Evolutionary conservation across 2,329 filamentous ascomycete species (phyloP).

Genomic region (Neofusicoccum sp.): DNA sequence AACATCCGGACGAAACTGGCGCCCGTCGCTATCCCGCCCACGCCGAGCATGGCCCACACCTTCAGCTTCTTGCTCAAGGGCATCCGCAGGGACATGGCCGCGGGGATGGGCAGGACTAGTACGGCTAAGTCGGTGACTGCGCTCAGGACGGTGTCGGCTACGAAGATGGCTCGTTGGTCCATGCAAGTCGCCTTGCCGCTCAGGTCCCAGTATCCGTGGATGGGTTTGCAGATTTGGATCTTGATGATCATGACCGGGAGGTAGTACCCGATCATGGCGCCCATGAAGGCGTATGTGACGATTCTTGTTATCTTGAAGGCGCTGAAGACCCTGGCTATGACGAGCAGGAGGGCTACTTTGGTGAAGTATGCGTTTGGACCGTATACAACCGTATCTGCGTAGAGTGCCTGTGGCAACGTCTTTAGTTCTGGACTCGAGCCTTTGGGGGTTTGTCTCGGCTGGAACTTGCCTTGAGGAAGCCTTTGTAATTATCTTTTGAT

Average conservation of each 20-base stretch:
- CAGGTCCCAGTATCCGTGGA: conserved; percentile 25
- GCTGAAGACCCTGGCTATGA: conserved; percentile 27
- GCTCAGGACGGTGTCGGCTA: conserved; percentile 33
- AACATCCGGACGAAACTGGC: conserved; percentile 23
- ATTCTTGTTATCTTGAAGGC: conserved; percentile 20
- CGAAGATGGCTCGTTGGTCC: conserved; percentile 33
- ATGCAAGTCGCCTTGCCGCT: conserved; percentile 25
- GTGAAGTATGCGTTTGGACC: conserved; percentile 24
- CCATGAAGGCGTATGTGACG: conserved; percentile 23
- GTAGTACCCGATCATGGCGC: conserved; percentile 20
- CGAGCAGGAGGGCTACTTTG: conserved; percentile 27
- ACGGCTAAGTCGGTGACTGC: conserved; percentile 37
- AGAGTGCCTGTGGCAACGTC: neutral
- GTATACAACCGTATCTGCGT: conserved; percentile 23
- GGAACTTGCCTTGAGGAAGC: conserved; percentile 1
- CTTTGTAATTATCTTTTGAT: neutral
- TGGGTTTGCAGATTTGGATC: conserved; percentile 22
- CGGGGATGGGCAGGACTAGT: conserved; percentile 34
- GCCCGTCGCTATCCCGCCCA: conserved; percentile 30
- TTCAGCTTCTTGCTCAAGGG: conserved; percentile 33
- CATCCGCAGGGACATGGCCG: conserved; percentile 33
- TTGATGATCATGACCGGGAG: conserved; percentile 21
- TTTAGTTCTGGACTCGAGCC: neutral
- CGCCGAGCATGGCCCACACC: conserved; percentile 31
- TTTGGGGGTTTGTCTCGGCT: neutral